A percentile compares a stretch with the other conserved stretches of the same genome.
These are phyloP conservation scores for Beta macrorhiza DNA, from an alignment of 179 eudicot species.

Conservation along the genomic window DNA sequence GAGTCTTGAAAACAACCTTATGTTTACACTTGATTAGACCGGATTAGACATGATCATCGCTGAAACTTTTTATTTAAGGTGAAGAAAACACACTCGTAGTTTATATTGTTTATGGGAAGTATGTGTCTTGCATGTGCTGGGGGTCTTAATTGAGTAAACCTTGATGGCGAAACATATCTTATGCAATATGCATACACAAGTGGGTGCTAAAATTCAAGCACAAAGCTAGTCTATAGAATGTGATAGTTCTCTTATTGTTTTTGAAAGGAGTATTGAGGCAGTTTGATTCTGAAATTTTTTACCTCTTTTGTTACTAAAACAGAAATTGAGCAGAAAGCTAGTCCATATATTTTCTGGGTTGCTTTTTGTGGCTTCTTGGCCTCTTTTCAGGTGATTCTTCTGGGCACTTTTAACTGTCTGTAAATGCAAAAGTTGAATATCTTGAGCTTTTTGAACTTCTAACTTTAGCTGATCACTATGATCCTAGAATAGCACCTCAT, in stretches of 20 bases:
- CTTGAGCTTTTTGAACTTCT: constrained; percentile 19
- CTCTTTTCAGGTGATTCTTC: constrained; percentile 70
- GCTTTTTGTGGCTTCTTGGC: constrained; percentile 90
- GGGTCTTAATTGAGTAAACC: not conserved
- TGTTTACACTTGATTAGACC: too few relatives aligned
- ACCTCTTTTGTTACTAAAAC: constrained; percentile 22
- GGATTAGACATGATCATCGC: too few relatives aligned
- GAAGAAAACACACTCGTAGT: not conserved
- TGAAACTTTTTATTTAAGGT: too few relatives aligned
- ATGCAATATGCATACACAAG: not conserved
- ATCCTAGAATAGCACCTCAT: constrained; percentile 90
- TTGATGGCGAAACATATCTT: not conserved
- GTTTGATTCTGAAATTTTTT: not conserved
- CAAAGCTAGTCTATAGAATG: not conserved
- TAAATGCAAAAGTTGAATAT: not conserved
- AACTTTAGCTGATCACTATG: constrained; percentile 38
- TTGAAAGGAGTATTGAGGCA: not conserved
- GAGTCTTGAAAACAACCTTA: too few relatives aligned
- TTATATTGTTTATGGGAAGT: not conserved
- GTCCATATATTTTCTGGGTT: constrained; percentile 89
- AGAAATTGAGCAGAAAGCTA: constrained; percentile 89
- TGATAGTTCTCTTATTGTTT: not conserved
- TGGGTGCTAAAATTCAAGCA: not conserved
- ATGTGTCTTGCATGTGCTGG: not conserved
- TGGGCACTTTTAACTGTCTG: not conserved